phyloP scores from a whole-genome alignment of 1,139 yeast species.

The Hemisphaericaspora lyxosophila region DNA sequence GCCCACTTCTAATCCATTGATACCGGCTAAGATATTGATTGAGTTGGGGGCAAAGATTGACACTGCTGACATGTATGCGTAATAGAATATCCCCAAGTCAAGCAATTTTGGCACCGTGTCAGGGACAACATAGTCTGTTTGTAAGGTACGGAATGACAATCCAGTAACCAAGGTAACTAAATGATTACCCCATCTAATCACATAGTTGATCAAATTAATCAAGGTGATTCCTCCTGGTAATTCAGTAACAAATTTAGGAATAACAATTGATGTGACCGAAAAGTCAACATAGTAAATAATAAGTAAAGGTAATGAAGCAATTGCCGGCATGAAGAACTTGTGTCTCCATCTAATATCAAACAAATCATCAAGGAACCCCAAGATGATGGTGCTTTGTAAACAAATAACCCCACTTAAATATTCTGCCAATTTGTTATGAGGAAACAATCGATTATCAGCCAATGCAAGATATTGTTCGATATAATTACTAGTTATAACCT shows the following conservation, averaged over 20 bases:
- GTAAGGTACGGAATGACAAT: constrained; percentile 38
- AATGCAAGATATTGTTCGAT: constrained; percentile 35
- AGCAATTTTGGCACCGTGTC: constrained; percentile 45
- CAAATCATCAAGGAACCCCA: constrained; percentile 91
- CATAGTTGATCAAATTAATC: constrained; percentile 20
- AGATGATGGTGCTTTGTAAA: constrained; percentile 75
- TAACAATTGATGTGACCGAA: constrained; percentile 85
- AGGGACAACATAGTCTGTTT: constrained; percentile 33
- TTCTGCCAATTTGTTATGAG: constrained; percentile 83
- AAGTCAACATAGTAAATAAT: constrained; percentile 92
- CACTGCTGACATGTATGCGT: constrained; percentile 84
- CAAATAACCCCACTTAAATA: constrained; percentile 83
- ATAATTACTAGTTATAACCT: constrained; percentile 33
- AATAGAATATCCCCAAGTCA: constrained; percentile 79
- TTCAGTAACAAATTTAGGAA: constrained; percentile 67
- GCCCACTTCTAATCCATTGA: constrained; percentile 95
- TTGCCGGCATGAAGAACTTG: constrained; percentile 91
- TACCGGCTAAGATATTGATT: constrained; percentile 94
- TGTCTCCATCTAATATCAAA: constrained; percentile 97
- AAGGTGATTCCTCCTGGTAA: constrained; percentile 26
- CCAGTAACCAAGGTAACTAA: constrained; percentile 36
- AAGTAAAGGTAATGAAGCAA: constrained; percentile 87
- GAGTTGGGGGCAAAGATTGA: constrained; percentile 95
- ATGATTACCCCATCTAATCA: constrained; percentile 34
- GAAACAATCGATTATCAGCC: constrained; percentile 51